A percentile compares a stretch with the other conserved stretches of the same genome.
Conservation (phyloP, 2,329 filamentous ascomycete species). For the Trichophyton rubrum region DNA sequence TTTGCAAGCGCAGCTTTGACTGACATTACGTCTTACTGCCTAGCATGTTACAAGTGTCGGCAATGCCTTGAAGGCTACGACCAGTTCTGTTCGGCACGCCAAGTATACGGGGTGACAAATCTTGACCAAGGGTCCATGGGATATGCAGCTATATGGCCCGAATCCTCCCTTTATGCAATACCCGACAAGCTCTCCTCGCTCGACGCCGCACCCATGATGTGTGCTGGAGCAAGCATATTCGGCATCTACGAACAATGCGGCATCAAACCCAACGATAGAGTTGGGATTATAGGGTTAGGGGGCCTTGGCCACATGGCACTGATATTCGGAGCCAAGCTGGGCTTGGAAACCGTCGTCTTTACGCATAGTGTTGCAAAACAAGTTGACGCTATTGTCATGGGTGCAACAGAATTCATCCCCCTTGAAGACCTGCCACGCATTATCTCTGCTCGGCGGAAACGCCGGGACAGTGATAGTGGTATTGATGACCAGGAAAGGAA, state of each 20-base stretch:
- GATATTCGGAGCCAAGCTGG: constrained; percentile 42
- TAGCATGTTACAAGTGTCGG: constrained; percentile 20
- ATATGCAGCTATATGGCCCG: constrained; percentile 28
- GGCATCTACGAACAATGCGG: constrained; percentile 37
- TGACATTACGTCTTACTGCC: neutral
- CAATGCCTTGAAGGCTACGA: constrained; percentile 18
- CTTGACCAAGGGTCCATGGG: constrained; percentile 29
- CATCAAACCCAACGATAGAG: constrained; percentile 33
- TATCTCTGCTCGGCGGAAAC: neutral
- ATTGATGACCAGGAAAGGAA: constrained; percentile 14
- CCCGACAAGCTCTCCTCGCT: constrained; percentile 37
- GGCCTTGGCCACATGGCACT: constrained; percentile 42
- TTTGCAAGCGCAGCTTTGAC: neutral
- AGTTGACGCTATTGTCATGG: constrained; percentile 41
- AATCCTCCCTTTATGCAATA: constrained; percentile 29
- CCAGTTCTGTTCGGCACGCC: constrained; percentile 20
- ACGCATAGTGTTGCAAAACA: constrained; percentile 41
- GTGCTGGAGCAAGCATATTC: constrained; percentile 42
- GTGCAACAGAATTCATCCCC: constrained; percentile 40
- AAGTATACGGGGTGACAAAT: constrained; percentile 25
- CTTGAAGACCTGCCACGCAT: constrained; percentile 2
- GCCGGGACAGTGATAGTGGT: constrained; percentile 28
- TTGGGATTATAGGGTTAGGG: constrained; percentile 43
- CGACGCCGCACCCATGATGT: constrained; percentile 36
- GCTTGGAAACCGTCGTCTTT: constrained; percentile 41